Conservation (phyloP, 306 rosid species). For the Dryas alaskensis region DNA sequence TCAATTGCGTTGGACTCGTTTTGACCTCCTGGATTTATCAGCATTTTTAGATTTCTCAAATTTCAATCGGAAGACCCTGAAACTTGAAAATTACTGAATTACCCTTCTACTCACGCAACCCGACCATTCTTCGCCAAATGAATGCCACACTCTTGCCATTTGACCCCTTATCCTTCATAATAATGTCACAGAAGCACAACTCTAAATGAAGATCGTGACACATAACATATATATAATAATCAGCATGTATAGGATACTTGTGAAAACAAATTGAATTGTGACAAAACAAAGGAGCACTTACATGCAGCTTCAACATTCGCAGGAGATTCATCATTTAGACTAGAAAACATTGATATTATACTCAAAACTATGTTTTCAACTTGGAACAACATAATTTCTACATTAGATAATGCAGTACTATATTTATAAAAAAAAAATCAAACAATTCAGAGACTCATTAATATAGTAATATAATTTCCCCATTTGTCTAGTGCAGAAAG, state of each 20-base stretch:
- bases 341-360: slow-evolving; percentile 94
- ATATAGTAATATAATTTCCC: too few relatives aligned
- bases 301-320: slow-evolving; percentile 98
- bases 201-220: too few relatives aligned
- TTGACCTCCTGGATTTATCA: too few relatives aligned
- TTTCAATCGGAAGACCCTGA: too few relatives aligned
- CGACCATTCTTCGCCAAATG: too few relatives aligned
- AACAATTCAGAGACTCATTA: neutral
- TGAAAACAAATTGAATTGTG: neutral
- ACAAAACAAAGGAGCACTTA: slow-evolving; percentile 42
- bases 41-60: too few relatives aligned
- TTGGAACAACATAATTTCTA: slow-evolving; percentile 40
- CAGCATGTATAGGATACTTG: neutral
- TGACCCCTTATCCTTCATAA: too few relatives aligned
- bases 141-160: too few relatives aligned
- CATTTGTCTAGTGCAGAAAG: neutral
- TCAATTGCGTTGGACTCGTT: too few relatives aligned
- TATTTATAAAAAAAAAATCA: neutral
- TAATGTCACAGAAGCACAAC: too few relatives aligned
- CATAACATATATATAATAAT: neutral
- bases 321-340: slow-evolving; percentile 97
- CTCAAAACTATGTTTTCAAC: slow-evolving; percentile 99
- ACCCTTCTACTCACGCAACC: too few relatives aligned
- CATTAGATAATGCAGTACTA: neutral
- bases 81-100: too few relatives aligned